Percentiles rank a stretch among this genome's conserved stretches.
phyloP scores from a whole-genome alignment of 2,329 filamentous ascomycete genomes.

The Stagonosporopsis chrysanthemi region DNA sequence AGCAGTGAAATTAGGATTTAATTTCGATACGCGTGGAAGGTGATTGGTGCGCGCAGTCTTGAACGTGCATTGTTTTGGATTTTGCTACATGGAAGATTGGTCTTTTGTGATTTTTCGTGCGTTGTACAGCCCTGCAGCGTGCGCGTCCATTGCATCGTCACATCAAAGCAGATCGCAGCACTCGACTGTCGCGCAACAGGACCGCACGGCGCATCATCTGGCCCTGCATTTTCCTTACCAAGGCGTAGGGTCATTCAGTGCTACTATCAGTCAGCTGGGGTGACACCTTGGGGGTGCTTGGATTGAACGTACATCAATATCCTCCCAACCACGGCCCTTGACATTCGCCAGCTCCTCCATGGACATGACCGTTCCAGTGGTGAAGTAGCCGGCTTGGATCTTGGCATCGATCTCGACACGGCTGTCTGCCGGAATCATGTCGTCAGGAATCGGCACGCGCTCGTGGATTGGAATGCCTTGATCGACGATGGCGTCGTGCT shows the following conservation, averaged over 20 bases:
- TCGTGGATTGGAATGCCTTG: slow-evolving; percentile 89
- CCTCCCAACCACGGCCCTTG: slow-evolving; percentile 91
- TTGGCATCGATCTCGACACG: slow-evolving; percentile 99
- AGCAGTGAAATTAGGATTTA: not conserved
- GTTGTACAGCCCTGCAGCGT: slow-evolving; percentile 3
- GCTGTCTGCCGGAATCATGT: slow-evolving; percentile 92
- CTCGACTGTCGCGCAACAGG: not conserved
- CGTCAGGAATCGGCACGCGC: slow-evolving; percentile 88
- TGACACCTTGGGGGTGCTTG: slow-evolving; percentile 11
- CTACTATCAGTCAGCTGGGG: slow-evolving; percentile 39
- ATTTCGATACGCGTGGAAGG: not conserved
- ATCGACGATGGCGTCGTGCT: slow-evolving; percentile 86
- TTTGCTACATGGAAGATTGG: not conserved
- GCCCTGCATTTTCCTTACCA: not conserved
- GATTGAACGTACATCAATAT: slow-evolving; percentile 58
- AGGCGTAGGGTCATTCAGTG: slow-evolving; percentile 30
- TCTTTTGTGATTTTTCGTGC: not conserved
- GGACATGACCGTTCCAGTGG: slow-evolving; percentile 87
- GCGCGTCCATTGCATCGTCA: not conserved
- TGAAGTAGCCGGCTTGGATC: slow-evolving; percentile 90
- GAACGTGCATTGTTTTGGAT: not conserved
- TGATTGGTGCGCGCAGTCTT: slow-evolving; percentile 3
- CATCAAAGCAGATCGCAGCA: not conserved
- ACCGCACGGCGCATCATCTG: slow-evolving; percentile 2
- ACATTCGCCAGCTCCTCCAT: slow-evolving; percentile 85